phyloP scores from a whole-genome alignment of 352 stramenopile genomes.

The Thraustotheca clavata region DNA sequence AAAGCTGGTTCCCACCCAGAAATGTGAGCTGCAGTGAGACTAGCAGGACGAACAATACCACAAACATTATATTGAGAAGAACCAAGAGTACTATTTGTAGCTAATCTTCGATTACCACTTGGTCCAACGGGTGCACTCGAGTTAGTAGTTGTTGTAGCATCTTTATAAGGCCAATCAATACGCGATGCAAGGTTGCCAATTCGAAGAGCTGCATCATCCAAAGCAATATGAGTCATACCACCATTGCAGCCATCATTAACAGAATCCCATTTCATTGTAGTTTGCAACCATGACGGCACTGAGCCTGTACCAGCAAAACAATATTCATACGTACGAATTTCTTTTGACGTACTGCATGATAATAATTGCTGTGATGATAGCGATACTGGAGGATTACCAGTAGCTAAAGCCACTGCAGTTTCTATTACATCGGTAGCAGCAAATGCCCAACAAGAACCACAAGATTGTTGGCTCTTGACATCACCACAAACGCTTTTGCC shows the following conservation, averaged over 20 bases:
- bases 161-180: conserved; percentile 65
- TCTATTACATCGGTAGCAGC: conserved; percentile 68
- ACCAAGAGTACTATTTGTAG: conserved; percentile 2
- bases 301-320: conserved; percentile 34
- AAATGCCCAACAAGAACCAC: conserved; percentile 76
- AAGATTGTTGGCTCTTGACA: conserved; percentile 77
- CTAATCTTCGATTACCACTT: background rate
- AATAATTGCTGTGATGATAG: conserved; percentile 75
- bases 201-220: conserved; percentile 58
- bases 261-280: conserved; percentile 65
- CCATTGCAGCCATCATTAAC: conserved; percentile 68
- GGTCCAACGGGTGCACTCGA: background rate
- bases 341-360: conserved; percentile 52
- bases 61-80: conserved; percentile 25
- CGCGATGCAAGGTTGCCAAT: conserved; percentile 54
- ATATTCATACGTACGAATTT: conserved; percentile 63
- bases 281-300: conserved; percentile 43
- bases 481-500: conserved; percentile 53
- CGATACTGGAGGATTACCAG: conserved; percentile 36
- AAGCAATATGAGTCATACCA: conserved; percentile 74
- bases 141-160: conserved; percentile 22
- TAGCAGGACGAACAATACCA: conserved; percentile 31
- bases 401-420: conserved; percentile 56
- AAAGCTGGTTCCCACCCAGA: conserved; percentile 58
- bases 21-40: conserved; percentile 63